A percentile compares a stretch with the other conserved stretches of the same genome.
phyloP scores from a whole-genome alignment of 2,329 filamentous ascomycete genomes.

The Colletotrichum cereale region DNA sequence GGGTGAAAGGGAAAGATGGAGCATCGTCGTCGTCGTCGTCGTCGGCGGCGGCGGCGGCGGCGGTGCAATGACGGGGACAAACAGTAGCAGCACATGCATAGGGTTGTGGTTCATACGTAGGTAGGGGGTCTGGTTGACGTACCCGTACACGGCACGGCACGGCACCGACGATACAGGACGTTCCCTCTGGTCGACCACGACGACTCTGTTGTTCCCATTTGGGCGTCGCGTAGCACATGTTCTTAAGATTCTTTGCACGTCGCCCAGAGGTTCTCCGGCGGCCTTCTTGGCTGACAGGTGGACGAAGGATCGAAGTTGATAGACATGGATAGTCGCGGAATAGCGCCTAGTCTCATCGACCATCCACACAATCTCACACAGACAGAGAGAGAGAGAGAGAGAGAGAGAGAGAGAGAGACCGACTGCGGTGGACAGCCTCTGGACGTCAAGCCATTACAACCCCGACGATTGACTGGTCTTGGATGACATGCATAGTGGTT shows the following conservation, averaged over 20 bases:
- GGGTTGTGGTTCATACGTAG: neutral
- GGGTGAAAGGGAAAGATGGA: conserved; percentile 15
- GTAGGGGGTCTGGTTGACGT: no score
- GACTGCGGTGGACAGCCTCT: neutral
- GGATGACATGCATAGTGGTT: neutral
- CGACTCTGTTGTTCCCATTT: neutral
- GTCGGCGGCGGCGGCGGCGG: neutral
- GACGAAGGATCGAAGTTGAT: neutral
- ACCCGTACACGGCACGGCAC: neutral
- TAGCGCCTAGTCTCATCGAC: conserved; percentile 8
- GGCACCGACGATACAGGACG: neutral
- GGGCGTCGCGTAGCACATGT: neutral
- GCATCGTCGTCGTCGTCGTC: neutral
- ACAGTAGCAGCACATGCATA: neutral
- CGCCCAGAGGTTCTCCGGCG: neutral
- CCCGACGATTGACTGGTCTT: neutral
- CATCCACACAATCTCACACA: neutral
- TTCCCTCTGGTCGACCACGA: neutral
- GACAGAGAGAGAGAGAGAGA: no score
- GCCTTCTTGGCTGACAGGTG: neutral
- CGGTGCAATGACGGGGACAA: neutral
- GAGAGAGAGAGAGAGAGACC: no score
- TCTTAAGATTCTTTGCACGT: neutral
- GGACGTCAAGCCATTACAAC: neutral
- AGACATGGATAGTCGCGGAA: neutral